Evolutionary conservation across 1,284 basidiomycete species (phyloP), one percentile per base, ranked within the genome.

Genomic region (Crucibulum cyathiforme): DNA sequence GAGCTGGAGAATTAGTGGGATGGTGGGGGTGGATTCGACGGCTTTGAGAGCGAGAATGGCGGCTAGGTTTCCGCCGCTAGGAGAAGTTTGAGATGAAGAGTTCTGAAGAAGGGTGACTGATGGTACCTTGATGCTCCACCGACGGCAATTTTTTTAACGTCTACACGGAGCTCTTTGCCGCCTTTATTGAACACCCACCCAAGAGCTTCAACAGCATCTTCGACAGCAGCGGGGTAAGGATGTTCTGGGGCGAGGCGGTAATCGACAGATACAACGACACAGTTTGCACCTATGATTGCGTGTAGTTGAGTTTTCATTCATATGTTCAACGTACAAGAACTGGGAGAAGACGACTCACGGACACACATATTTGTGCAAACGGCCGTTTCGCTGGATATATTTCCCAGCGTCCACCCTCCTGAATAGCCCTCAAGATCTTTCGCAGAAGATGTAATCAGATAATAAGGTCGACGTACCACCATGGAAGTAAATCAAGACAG

Each of bases 211-310:
- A 90, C 76, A 0, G 89, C 85, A 67, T 94, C 92, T 46, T 92
- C 85, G 0, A 92, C 85, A 0, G 90, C 90, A 1, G 87, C 85
- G 2, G 92, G 93, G 66, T 90, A 93, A 5, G 83, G 83, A 55
- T 89, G 63, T 67, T 94, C 92, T 0, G 92, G 92, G 0, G 88
- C 90, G 8, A 93, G 82, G 5, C 90, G 85, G 70, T 93, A 93
- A 64, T 89, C 87, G 19, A 93, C 88, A 5, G 87, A 86, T 8
- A 90, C 76, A 2, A 89, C 86, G 3, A 82, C 77, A 58, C 81
- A 85, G 57, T 80, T 78, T 2, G 84, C 84, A 58, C 74, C 86
- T 87, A 57, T 48, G 31, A 24, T n/a, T 43, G 50, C 15, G 34
- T 51, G 17, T n/a, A 5, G n/a, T 36, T 7, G 34, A 1, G 46